These are phyloP conservation scores for Cutaneotrichosporon daszewskae DNA, from an alignment of 1,284 basidiomycete genomes.

Conservation along the genomic window DNA sequence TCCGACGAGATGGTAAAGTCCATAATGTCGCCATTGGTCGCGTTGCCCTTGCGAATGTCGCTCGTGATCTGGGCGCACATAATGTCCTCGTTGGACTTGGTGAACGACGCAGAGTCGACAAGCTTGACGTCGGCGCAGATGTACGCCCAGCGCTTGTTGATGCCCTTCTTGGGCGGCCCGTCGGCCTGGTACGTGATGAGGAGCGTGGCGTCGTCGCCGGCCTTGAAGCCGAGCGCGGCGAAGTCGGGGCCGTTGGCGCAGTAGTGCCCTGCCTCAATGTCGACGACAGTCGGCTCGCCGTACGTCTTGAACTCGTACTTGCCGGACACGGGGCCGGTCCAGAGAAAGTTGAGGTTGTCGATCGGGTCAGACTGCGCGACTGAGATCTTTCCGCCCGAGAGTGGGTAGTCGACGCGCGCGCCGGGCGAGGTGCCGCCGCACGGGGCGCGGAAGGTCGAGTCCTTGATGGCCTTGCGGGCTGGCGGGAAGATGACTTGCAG, in stretches of 20 bases:
- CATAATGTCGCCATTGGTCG: neutral
- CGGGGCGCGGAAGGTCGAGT: no score
- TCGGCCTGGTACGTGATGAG: conserved; percentile 27
- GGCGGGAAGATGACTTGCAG: no score
- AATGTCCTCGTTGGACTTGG: neutral
- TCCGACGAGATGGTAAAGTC: neutral
- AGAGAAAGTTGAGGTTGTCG: conserved; percentile 79
- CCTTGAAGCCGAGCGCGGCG: conserved; percentile 20
- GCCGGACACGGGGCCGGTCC: conserved; percentile 4
- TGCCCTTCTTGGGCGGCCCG: conserved; percentile 6
- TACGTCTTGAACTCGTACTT: conserved; percentile 23
- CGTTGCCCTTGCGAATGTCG: neutral
- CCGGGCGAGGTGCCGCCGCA: no score
- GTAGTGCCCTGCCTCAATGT: conserved; percentile 26
- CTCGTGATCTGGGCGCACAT: neutral
- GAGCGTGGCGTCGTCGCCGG: conserved; percentile 28
- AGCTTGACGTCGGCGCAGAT: conserved; percentile 33
- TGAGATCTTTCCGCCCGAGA: conserved; percentile 11
- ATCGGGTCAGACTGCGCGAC: conserved; percentile 41
- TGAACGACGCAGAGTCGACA: conserved; percentile 14
- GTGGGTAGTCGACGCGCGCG: conserved; percentile 1
- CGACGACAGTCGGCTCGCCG: conserved; percentile 18
- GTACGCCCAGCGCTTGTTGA: conserved; percentile 18
- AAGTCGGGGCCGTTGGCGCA: conserved; percentile 34
- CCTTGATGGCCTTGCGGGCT: no score